Evolutionary conservation across 768 basidiomycete species (phyloP).

Genomic region (Pleurotus ostreatus): DNA sequence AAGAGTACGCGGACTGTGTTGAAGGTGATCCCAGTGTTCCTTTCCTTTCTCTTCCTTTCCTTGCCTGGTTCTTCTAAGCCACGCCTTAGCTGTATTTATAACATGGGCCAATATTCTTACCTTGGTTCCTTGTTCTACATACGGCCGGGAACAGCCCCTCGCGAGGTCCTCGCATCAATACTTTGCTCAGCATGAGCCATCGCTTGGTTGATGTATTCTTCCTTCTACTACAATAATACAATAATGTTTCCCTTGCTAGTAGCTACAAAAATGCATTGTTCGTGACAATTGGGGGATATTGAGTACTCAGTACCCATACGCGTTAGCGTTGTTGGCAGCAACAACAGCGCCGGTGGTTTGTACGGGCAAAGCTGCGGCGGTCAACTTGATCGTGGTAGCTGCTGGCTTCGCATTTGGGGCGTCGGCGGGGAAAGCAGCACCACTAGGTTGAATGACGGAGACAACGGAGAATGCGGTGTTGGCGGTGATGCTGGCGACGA

Average conservation of each 20-base stretch:
- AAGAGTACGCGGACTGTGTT: neutral
- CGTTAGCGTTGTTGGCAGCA: slow-evolving; percentile 4
- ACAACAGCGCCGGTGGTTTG: neutral
- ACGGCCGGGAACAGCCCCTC: neutral
- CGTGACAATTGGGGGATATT: neutral
- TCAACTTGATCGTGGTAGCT: slow-evolving; percentile 5
- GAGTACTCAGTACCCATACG: neutral
- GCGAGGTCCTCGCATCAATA: neutral
- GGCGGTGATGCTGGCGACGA: slow-evolving; percentile 34
- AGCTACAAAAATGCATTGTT: neutral
- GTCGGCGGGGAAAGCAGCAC: neutral
- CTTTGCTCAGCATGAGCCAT: neutral
- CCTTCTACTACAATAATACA: neutral
- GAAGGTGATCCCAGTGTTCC: neutral
- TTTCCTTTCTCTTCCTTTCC: neutral
- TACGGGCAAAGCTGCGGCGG: neutral
- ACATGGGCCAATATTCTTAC: neutral
- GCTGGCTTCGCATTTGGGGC: neutral
- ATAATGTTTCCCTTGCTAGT: neutral
- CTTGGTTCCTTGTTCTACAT: neutral
- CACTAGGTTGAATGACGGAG: slow-evolving; percentile 1
- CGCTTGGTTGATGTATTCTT: too few relatives aligned
- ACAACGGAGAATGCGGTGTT: slow-evolving; percentile 11
- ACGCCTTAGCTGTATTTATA: neutral
- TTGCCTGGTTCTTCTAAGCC: neutral